Percentiles rank a stretch among this genome's conserved stretches.
These are phyloP conservation scores for Physaria fendleri DNA, from an alignment of 345 rosid species.

Conservation along the genomic window DNA sequence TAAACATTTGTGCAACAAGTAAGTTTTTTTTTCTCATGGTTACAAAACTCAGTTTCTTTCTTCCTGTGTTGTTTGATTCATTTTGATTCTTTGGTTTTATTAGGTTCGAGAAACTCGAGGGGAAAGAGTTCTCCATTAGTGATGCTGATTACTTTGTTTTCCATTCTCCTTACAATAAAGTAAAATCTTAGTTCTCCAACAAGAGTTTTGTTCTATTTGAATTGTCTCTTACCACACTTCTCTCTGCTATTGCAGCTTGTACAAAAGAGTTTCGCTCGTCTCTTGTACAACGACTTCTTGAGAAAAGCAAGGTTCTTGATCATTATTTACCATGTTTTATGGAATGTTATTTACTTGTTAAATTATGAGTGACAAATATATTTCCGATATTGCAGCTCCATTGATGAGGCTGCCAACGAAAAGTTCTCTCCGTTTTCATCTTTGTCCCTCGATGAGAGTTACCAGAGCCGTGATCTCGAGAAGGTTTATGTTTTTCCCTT, in stretches of 20 bases:
- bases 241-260: conserved; percentile 69
- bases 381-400: conserved; percentile 42
- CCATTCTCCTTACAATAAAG: conserved; percentile 99
- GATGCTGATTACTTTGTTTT: conserved; percentile 82
- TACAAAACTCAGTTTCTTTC: background rate
- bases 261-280: conserved; percentile 96
- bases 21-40: conserved; percentile 17
- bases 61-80: background rate
- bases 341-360: background rate
- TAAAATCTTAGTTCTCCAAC: conserved; percentile 11
- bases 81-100: conserved; percentile 10
- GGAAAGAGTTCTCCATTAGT: conserved; percentile 69
- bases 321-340: background rate
- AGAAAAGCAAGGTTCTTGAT: conserved; percentile 68
- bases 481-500: conserved; percentile 46
- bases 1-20: conserved; percentile 78
- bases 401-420: conserved; percentile 72
- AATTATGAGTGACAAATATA: background rate
- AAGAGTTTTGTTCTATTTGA: background rate
- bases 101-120: conserved; percentile 83
- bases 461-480: conserved; percentile 95
- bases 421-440: conserved; percentile 74
- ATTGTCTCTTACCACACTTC: conserved; percentile 10
- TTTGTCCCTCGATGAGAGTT: conserved; percentile 78
- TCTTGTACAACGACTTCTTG: conserved; percentile 70